A percentile compares a stretch with the other conserved stretches of the same genome.
Evolutionary conservation across 805 yeast species (phyloP).

Genomic region (Saccharomyces mikatae): DNA sequence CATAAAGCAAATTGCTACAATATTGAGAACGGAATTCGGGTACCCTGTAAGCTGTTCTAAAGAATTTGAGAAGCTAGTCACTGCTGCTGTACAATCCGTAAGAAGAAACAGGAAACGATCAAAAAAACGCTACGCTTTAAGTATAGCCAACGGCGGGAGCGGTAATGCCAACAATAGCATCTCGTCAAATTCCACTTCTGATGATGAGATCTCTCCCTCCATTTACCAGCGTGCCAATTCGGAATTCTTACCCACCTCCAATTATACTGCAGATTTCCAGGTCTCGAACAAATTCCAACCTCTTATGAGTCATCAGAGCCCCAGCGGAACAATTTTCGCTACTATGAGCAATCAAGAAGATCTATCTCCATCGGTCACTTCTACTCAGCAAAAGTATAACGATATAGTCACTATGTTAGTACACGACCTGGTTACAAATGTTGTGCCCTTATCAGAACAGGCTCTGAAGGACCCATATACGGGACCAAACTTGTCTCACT

Average conservation of each 20-base stretch:
- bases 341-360: background rate
- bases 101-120: constrained; percentile 77
- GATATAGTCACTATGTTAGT: constrained; percentile 22
- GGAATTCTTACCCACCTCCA: background rate
- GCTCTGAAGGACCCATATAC: constrained; percentile 11
- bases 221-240: constrained; percentile 2
- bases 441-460: constrained; percentile 19
- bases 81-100: constrained; percentile 91
- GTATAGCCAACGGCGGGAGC: constrained; percentile 3
- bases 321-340: background rate
- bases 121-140: constrained; percentile 26
- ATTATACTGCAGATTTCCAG: background rate
- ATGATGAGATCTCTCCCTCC: background rate
- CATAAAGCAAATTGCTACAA: constrained; percentile 68
- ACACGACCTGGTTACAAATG: constrained; percentile 19
- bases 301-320: background rate
- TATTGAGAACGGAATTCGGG: constrained; percentile 69
- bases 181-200: constrained; percentile 2
- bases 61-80: constrained; percentile 83
- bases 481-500: constrained; percentile 21
- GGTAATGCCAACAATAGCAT: constrained; percentile 6
- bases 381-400: constrained; percentile 17
- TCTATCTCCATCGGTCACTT: constrained; percentile 1
- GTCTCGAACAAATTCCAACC: background rate
- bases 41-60: constrained; percentile 48